These are phyloP conservation scores for Thalassia testudinum DNA, from an alignment of 116 monocot species.

Conservation along the genomic window DNA sequence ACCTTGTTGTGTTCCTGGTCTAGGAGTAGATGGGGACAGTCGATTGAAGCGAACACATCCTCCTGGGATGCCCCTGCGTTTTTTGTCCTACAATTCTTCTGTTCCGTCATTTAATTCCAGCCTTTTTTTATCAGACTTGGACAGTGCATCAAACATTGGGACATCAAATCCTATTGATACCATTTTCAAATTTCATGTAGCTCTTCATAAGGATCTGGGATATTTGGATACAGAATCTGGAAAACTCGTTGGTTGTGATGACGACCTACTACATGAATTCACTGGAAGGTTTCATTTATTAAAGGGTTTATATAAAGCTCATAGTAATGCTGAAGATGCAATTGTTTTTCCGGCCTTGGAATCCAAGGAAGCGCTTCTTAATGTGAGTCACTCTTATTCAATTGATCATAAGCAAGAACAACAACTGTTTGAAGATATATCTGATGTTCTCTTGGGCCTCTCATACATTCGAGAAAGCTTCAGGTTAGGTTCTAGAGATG, in stretches of 20 bases:
- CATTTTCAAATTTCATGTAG: constrained; percentile 95
- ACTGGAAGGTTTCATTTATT: constrained; percentile 87
- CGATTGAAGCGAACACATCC: constrained; percentile 11
- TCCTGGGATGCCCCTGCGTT: constrained; percentile 31
- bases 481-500: background rate
- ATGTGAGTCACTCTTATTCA: constrained; percentile 93
- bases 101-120: constrained; percentile 78
- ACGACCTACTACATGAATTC: constrained; percentile 60
- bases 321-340: constrained; percentile 95
- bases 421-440: constrained; percentile 82
- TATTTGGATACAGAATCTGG: constrained; percentile 90
- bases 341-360: constrained; percentile 98
- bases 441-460: constrained; percentile 54
- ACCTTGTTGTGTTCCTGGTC: constrained; percentile 49
- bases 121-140: constrained; percentile 62
- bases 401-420: constrained; percentile 96
- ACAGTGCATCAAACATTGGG: constrained; percentile 28
- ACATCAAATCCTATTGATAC: constrained; percentile 68
- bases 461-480: constrained; percentile 34
- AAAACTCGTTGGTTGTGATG: constrained; percentile 60
- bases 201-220: constrained; percentile 83
- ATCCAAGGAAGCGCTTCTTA: constrained; percentile 91
- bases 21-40: constrained; percentile 63
- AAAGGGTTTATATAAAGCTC: constrained; percentile 85
- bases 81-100: constrained; percentile 57